Base-by-base conservation (phyloP, 345 rosid species). In the Ceriops tagal region DNA sequence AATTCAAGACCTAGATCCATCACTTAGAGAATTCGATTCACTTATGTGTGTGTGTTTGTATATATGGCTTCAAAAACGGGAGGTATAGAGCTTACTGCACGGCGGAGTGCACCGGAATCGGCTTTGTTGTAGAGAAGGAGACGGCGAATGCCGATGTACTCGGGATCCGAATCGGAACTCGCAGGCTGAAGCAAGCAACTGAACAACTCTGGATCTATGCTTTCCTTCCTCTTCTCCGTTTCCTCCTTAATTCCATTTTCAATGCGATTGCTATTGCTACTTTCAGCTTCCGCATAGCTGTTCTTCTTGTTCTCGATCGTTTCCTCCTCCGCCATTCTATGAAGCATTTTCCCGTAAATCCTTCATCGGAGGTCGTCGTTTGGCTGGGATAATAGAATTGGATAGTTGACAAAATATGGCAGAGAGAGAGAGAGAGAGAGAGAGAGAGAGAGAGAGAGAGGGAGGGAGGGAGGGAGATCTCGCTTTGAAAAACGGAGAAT, bases 51-150 rank as follows among this genome's bases (percentile, higher is more conserved):
- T 31, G 22, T 6, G 3, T 28, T 2, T 28, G 3, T 28, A 28
- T 28, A 28, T 31, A 5, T 31, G 5, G 27, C 13, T 22, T 52
- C 26, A 27, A 8, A 55, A 65, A 35, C 65, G 27, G n/a, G 46
- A 32, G 32, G 18, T 24, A 24, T 15, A 62, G 26, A 63, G 69
- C 80, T 77, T 81, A 91, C 99, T 24, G 80, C 61, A 67, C 96
- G 97, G 65, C 89, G 87, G 76, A 66, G 74, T 46, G 53, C 66
- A 65, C 93, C 90, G 49, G 92, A 81, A 51, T 85, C 84, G 27
- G 92, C 84, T 79, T 95, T 91, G 47, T 91, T 87, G 62, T 75
- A 85, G 62, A 95, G 97, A 70, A 95, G 93, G 65, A 95, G 81
- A 19, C 96, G 96, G 51, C 99, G 97, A 58, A 87, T 73, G 70